phyloP scores from a whole-genome alignment of 345 rosid genomes.

The Reutealis trisperma region DNA sequence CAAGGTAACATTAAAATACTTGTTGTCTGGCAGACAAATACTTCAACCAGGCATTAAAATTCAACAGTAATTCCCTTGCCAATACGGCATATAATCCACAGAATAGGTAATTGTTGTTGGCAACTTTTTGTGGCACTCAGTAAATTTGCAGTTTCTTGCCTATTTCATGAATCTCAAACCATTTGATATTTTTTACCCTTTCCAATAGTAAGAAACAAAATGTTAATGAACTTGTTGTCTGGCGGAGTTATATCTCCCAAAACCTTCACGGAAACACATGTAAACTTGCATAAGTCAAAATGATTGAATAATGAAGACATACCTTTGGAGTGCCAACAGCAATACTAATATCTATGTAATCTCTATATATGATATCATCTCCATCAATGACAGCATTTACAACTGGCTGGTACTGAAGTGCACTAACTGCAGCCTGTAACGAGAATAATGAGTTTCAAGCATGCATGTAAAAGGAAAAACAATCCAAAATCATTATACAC shows the following conservation, averaged over 20 bases:
- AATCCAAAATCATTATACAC: no score
- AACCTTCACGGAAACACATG: neutral
- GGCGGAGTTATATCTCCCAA: neutral
- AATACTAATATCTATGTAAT: conserved; percentile 87
- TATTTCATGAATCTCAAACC: neutral
- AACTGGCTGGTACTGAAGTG: conserved; percentile 93
- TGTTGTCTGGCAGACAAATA: no score
- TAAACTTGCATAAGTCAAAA: neutral
- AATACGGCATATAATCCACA: neutral
- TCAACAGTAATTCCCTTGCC: neutral
- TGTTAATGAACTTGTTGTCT: neutral
- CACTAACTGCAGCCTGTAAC: conserved; percentile 91
- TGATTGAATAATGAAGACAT: conserved; percentile 10
- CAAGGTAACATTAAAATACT: neutral
- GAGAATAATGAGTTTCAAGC: neutral
- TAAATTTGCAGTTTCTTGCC: neutral
- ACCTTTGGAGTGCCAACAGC: conserved; percentile 96
- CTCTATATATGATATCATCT: conserved; percentile 95
- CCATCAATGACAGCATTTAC: conserved; percentile 99
- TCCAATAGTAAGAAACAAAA: neutral
- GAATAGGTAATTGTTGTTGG: neutral
- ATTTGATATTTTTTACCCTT: neutral
- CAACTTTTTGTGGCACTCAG: neutral
- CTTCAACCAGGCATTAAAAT: neutral
- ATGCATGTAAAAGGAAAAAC: conserved; percentile 1